These are phyloP conservation scores for Passiflora organensis DNA, from an alignment of 345 rosid species.

Conservation along the genomic window DNA sequence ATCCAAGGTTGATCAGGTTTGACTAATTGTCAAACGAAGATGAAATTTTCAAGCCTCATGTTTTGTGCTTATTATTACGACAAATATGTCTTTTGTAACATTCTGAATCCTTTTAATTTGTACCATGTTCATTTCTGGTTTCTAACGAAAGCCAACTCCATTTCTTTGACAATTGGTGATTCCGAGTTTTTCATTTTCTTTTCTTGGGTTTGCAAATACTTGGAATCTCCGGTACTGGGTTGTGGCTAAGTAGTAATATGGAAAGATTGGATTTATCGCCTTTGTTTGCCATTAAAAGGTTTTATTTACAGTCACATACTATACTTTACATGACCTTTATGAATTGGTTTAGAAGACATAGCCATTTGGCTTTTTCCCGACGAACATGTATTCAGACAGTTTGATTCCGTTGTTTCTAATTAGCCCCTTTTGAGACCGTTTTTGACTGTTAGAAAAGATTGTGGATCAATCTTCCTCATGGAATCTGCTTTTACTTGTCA, in stretches of 20 bases:
- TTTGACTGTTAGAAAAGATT: not conserved
- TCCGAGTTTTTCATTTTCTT: too few relatives aligned
- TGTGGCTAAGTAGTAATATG: too few relatives aligned
- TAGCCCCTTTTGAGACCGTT: not conserved
- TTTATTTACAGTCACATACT: not conserved
- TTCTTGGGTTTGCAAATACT: too few relatives aligned
- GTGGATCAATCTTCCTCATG: too few relatives aligned
- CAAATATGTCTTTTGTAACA: too few relatives aligned
- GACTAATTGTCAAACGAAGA: conserved; percentile 14
- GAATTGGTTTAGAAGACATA: not conserved
- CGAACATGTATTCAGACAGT: not conserved
- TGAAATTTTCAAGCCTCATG: not conserved
- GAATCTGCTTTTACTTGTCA: not conserved
- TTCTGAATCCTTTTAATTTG: too few relatives aligned
- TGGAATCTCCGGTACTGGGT: too few relatives aligned
- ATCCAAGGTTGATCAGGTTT: conserved; percentile 22
- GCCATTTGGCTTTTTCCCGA: conserved; percentile 1
- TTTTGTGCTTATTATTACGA: not conserved
- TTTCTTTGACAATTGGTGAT: too few relatives aligned
- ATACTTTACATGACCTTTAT: not conserved
- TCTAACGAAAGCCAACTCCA: too few relatives aligned
- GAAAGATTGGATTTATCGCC: too few relatives aligned
- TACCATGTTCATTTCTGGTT: too few relatives aligned
- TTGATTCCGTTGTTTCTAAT: not conserved
- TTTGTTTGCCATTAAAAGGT: too few relatives aligned